Evolutionary conservation across 139 green algal genomes (phyloP), one percentile per base, ranked within the genome.

Genomic region (Desmodesmus armatus): DNA sequence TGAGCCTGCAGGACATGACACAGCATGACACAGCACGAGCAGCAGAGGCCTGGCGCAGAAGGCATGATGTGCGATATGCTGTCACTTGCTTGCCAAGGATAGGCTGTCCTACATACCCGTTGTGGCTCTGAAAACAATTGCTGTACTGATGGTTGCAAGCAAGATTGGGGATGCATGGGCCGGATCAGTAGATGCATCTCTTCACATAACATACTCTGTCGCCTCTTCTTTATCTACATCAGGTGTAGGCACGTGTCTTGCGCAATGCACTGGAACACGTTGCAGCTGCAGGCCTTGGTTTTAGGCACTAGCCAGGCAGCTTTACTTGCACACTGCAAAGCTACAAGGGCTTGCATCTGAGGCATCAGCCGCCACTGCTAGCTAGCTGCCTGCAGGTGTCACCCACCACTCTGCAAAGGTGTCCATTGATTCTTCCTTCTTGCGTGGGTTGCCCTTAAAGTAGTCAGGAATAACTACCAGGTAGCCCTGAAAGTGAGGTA

Each of bases 401-500:
- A n/a, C 75, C 71, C 51, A 82, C 75, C 75, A 82, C n/a, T 33
- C 53, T 51, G 75, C 3, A 25, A 82, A 82, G 13, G 76, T 40
- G 9, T 41, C 76, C 3, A 35, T 5, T 35, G 41, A 60, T 25
- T 53, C 35, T 4, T 39, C 72, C 25, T 31, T 62, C 0, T 23
- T 82, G 76, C 76, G 76, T 6, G 76, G 76, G 39, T 82, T 72
- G 53, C 76, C 76, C 55, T 82, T 82, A 39, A 82, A 82, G n/a
- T 73, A 82, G 55, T 82, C 76, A 55, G 76, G 76, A 3, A 82
- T 21, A 11, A 82, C 76, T 29, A 40, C 76, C 53, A 82, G 53
- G 37, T 72, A 72, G 29, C 76, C 76, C 76, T 82, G 35, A 13
- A 21, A 35, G 21, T 17, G 35, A 19, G 27, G 66, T 5, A 74